phyloP scores from a whole-genome alignment of 257 asterid species.

The Petrea volubilis region DNA sequence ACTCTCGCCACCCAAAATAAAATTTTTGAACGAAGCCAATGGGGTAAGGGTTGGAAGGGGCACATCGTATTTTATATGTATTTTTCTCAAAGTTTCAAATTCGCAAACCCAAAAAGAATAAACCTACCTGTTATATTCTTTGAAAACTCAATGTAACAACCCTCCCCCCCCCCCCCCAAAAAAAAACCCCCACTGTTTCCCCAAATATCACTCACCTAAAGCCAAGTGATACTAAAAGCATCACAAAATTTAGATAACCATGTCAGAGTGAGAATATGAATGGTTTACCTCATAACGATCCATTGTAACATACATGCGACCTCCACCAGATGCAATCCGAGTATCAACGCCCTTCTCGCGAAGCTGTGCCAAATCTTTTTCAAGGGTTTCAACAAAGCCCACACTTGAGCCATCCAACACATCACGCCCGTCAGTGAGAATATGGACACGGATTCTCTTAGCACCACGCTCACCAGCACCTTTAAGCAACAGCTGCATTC shows the following conservation, averaged over 20 bases:
- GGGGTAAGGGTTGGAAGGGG: no score
- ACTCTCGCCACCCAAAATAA: no score
- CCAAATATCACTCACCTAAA: no score
- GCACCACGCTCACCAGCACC: slow-evolving; percentile 73
- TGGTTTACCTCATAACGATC: slow-evolving; percentile 70
- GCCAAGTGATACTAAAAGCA: not conserved
- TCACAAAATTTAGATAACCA: not conserved
- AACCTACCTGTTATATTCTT: no score
- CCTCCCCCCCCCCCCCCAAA: no score
- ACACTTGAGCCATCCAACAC: slow-evolving; percentile 74
- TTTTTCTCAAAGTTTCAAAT: no score
- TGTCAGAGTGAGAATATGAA: not conserved
- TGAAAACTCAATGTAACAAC: no score
- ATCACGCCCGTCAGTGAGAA: slow-evolving; percentile 83
- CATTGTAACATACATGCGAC: slow-evolving; percentile 82
- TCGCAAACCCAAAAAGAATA: no score
- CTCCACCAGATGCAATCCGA: slow-evolving; percentile 77
- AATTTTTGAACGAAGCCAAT: no score
- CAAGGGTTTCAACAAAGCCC: slow-evolving; percentile 69
- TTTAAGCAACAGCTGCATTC: slow-evolving; percentile 59
- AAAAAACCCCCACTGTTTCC: no score
- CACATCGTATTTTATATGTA: no score
- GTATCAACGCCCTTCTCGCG: slow-evolving; percentile 69
- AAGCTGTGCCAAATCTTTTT: slow-evolving; percentile 56
- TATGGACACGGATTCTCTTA: slow-evolving; percentile 71